These are phyloP conservation scores for Stramenopiles sp. DNA, from an alignment of 352 stramenopile genomes.

Conservation along the genomic window DNA sequence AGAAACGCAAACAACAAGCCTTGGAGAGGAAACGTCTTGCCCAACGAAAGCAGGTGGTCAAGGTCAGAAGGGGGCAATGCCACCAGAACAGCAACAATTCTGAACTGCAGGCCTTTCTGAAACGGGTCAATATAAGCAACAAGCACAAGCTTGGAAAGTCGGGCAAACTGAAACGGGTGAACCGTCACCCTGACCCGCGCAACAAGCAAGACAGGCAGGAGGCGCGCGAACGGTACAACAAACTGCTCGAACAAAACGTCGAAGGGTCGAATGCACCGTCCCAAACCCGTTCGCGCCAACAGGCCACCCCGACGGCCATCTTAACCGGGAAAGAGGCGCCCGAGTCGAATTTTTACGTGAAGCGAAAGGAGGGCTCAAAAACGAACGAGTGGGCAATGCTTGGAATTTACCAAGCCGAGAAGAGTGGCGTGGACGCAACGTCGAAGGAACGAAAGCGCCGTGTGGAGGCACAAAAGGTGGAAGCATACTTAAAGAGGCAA, in stretches of 20 bases:
- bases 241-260: background rate
- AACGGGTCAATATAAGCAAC: background rate
- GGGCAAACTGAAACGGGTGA: background rate
- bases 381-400: background rate
- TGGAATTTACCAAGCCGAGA: background rate
- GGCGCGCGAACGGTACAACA: background rate
- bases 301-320: background rate
- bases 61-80: background rate
- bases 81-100: background rate
- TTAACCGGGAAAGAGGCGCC: background rate
- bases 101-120: background rate
- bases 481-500: background rate
- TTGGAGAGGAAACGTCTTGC: background rate
- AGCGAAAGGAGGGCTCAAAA: background rate
- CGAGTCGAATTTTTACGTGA: background rate
- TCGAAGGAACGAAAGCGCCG: background rate
- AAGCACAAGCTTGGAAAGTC: background rate
- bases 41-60: background rate
- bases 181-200: background rate
- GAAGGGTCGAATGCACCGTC: background rate
- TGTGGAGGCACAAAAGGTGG: background rate
- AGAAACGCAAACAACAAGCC: background rate
- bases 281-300: too few relatives aligned
- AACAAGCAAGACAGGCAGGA: background rate
- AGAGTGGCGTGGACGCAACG: background rate